These are phyloP conservation scores for Clonostachys solani DNA, from an alignment of 2,329 filamentous ascomycete genomes.

Conservation along the genomic window DNA sequence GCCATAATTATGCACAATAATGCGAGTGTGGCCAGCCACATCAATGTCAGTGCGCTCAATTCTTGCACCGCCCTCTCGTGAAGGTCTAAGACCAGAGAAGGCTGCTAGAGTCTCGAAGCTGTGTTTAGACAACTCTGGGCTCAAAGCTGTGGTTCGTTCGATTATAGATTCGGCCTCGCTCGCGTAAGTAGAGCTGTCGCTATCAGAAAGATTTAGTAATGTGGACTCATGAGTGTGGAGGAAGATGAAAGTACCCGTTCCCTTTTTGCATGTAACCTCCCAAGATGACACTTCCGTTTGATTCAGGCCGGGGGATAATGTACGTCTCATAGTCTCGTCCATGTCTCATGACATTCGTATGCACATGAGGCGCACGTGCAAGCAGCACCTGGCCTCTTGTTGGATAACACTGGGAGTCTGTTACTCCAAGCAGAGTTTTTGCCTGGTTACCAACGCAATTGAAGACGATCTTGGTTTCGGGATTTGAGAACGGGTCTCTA, in stretches of 20 bases:
- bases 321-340: slow-evolving; percentile 23
- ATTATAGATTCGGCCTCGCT: slow-evolving; percentile 29
- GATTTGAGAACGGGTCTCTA: slow-evolving; percentile 13
- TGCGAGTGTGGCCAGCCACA: slow-evolving; percentile 11
- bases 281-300: slow-evolving; percentile 23
- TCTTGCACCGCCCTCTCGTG: slow-evolving; percentile 32
- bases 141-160: slow-evolving; percentile 21
- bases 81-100: slow-evolving; percentile 23
- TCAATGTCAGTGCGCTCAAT: slow-evolving; percentile 32
- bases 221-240: not conserved
- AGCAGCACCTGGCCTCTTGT: slow-evolving; percentile 32
- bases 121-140: slow-evolving; percentile 15
- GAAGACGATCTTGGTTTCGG: slow-evolving; percentile 19
- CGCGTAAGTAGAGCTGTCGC: slow-evolving; percentile 24
- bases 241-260: slow-evolving; percentile 10
- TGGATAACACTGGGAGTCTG: slow-evolving; percentile 30
- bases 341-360: slow-evolving; percentile 28
- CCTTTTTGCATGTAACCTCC: slow-evolving; percentile 33
- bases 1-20: slow-evolving; percentile 35
- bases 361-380: slow-evolving; percentile 20
- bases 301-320: slow-evolving; percentile 20
- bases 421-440: slow-evolving; percentile 22
- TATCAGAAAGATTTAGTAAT: slow-evolving; percentile 1
- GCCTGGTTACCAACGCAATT: slow-evolving; percentile 28
- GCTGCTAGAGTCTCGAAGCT: slow-evolving; percentile 20